A percentile compares a stretch with the other conserved stretches of the same genome.
These are phyloP conservation scores for Taphrina pruni DNA, from an alignment of 1,139 yeast species.

Conservation along the genomic window DNA sequence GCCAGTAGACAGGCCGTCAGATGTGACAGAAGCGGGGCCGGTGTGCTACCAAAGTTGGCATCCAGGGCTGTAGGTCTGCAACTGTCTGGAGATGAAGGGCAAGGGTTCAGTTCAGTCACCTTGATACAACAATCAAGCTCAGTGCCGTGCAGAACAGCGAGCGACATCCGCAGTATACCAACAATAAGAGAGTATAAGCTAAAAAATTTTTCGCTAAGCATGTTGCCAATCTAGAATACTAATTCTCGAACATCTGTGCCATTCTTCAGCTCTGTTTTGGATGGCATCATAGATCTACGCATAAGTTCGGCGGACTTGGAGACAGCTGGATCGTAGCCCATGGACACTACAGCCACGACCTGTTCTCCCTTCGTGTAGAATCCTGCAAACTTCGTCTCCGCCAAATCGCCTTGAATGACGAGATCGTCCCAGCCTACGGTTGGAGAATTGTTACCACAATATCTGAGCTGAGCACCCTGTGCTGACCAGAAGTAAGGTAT, in stretches of 20 bases:
- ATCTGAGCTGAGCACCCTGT: constrained; percentile 43
- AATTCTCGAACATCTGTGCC: constrained; percentile 41
- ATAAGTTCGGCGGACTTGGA: constrained; percentile 41
- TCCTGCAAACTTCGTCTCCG: constrained; percentile 42
- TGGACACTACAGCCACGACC: constrained; percentile 42
- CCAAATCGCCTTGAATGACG: constrained; percentile 41
- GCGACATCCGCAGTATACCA: too few relatives aligned
- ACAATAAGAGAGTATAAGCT: background rate
- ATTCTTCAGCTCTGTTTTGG: constrained; percentile 41
- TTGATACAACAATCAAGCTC: too few relatives aligned
- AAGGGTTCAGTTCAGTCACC: too few relatives aligned
- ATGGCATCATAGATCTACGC: constrained; percentile 42
- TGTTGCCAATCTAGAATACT: constrained; percentile 1
- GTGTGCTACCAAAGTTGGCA: too few relatives aligned
- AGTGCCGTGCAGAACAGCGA: too few relatives aligned
- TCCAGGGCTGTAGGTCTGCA: too few relatives aligned
- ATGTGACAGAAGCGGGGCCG: too few relatives aligned
- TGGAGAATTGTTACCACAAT: constrained; percentile 42
- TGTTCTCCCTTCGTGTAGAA: constrained; percentile 43
- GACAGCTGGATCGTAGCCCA: constrained; percentile 44
- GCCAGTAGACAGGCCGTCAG: too few relatives aligned
- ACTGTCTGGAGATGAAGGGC: too few relatives aligned
- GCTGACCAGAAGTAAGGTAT: constrained; percentile 45
- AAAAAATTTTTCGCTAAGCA: background rate
- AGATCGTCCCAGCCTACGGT: constrained; percentile 43